Conservation (phyloP, 176 grass and related monocot species). For the Bonia amplexicaulis region DNA sequence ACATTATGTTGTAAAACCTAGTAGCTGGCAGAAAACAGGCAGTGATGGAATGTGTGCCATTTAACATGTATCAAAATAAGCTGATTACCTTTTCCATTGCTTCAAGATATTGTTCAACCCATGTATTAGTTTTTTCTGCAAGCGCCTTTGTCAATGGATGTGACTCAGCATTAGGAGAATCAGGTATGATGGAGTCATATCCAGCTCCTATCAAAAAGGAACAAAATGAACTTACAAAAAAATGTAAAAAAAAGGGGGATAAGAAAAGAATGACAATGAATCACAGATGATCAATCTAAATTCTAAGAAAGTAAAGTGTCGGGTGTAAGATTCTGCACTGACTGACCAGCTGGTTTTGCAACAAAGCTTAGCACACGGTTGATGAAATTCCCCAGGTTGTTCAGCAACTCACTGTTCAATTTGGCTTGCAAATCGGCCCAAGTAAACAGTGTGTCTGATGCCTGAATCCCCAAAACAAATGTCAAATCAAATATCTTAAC, state of each 20-base stretch:
- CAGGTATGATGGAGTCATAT: constrained; percentile 68
- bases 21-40: constrained; percentile 3
- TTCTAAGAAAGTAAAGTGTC: not conserved
- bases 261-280: not conserved
- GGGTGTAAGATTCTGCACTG: constrained; percentile 14
- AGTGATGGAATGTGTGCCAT: not conserved
- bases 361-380: constrained; percentile 92
- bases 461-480: constrained; percentile 39
- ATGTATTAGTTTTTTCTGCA: constrained; percentile 68
- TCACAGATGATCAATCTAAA: constrained; percentile 11
- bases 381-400: constrained; percentile 89
- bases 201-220: constrained; percentile 54
- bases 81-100: constrained; percentile 82
- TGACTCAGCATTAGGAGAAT: constrained; percentile 49
- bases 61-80: constrained; percentile 16
- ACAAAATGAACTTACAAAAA: constrained; percentile 13
- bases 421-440: constrained; percentile 95
- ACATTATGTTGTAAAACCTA: constrained; percentile 6
- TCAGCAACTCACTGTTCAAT: constrained; percentile 74
- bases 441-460: constrained; percentile 91
- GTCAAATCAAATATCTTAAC: constrained; percentile 22
- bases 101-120: constrained; percentile 84
- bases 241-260: not conserved
- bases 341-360: constrained; percentile 78
- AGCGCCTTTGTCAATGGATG: constrained; percentile 53